A percentile compares a stretch with the other conserved stretches of the same genome.
These are phyloP conservation scores for Caloboletus inedulis DNA, from an alignment of 1,284 basidiomycete genomes.

Conservation along the genomic window DNA sequence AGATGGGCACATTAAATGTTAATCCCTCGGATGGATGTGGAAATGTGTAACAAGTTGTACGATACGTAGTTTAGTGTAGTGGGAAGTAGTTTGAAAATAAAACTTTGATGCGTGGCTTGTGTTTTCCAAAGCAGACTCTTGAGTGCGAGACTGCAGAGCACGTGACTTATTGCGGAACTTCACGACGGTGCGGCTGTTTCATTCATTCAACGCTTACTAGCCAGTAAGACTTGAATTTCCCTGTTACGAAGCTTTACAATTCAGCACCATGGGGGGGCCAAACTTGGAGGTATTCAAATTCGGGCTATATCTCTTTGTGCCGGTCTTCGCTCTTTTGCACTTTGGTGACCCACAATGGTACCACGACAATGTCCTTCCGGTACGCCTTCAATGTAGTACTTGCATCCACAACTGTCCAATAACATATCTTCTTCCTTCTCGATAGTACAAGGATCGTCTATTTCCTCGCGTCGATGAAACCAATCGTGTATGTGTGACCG, in stretches of 20 bases:
- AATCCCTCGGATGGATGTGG: background rate
- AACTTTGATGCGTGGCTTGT: background rate
- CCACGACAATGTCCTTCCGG: constrained; percentile 72
- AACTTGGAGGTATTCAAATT: constrained; percentile 91
- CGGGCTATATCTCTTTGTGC: constrained; percentile 85
- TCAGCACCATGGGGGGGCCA: constrained; percentile 63
- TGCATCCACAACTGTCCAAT: background rate
- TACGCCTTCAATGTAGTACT: constrained; percentile 40
- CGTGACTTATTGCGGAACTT: no score
- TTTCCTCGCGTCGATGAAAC: constrained; percentile 62
- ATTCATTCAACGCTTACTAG: background rate
- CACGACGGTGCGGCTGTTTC: no score
- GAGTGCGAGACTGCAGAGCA: no score
- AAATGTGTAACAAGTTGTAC: constrained; percentile 7
- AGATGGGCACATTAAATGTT: constrained; percentile 15
- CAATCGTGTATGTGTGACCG: constrained; percentile 42
- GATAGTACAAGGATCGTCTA: constrained; percentile 67
- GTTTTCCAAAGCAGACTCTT: background rate
- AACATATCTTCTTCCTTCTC: background rate
- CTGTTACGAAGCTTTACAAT: background rate
- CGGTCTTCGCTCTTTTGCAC: constrained; percentile 79
- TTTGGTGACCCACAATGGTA: constrained; percentile 93
- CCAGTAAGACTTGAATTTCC: no score
- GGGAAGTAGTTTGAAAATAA: background rate
- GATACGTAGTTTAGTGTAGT: background rate